A percentile compares a stretch with the other conserved stretches of the same genome.
These are phyloP conservation scores for Phragmites australis DNA, from an alignment of 176 grass and related monocot genomes.

Conservation along the genomic window DNA sequence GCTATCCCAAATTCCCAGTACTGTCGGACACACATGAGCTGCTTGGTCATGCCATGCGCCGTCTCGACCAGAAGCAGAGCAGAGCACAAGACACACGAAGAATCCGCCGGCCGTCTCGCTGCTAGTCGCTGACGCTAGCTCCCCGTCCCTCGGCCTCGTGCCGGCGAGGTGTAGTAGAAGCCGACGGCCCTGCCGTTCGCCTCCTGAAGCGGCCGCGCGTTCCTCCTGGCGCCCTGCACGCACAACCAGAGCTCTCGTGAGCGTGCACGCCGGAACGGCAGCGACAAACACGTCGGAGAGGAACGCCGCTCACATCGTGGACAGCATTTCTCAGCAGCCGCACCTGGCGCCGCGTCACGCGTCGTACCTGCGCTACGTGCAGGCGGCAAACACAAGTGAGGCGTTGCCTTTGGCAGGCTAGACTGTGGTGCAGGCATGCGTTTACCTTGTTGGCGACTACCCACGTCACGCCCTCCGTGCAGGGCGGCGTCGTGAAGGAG, in stretches of 20 bases:
- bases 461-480: slow-evolving; percentile 81
- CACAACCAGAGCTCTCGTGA: not conserved
- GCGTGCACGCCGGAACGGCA: too few relatives aligned
- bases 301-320: slow-evolving; percentile 47
- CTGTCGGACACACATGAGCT: not conserved
- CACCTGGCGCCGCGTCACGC: slow-evolving; percentile 54
- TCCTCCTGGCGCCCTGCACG: slow-evolving; percentile 47
- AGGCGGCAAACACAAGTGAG: slow-evolving; percentile 27
- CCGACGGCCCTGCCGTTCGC: slow-evolving; percentile 41
- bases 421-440: too few relatives aligned
- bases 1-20: too few relatives aligned
- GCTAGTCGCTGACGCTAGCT: not conserved
- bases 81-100: not conserved
- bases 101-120: not conserved
- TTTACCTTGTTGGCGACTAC: slow-evolving; percentile 52
- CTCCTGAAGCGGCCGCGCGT: slow-evolving; percentile 70
- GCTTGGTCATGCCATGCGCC: not conserved
- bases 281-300: not conserved
- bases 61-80: not conserved
- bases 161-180: slow-evolving; percentile 45
- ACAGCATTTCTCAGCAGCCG: slow-evolving; percentile 59
- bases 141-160: not conserved
- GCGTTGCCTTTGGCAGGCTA: not conserved
- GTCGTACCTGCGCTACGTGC: not conserved
- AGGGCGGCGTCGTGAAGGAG: slow-evolving; percentile 77